A percentile compares a stretch with the other conserved stretches of the same genome.
phyloP scores from a whole-genome alignment of 1,139 yeast genomes.

The Maudiozyma humilis region DNA sequence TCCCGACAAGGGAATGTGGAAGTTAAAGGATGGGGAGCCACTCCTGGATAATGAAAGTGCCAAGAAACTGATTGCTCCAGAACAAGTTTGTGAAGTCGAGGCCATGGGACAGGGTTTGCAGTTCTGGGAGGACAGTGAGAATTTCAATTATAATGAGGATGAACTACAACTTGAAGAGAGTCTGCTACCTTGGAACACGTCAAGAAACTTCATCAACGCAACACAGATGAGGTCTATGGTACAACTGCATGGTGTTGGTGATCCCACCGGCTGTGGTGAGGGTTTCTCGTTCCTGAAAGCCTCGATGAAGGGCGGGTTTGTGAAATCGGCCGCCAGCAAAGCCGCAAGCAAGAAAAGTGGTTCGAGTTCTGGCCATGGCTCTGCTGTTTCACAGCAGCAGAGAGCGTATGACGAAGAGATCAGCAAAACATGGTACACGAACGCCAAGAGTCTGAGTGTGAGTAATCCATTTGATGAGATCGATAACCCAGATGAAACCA shows the following conservation, averaged over 20 bases:
- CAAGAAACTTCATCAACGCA: constrained; percentile 84
- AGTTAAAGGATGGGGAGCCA: constrained; percentile 63
- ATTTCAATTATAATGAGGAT: constrained; percentile 41
- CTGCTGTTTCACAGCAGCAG: constrained; percentile 81
- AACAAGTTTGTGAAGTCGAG: constrained; percentile 79
- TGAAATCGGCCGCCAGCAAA: background rate
- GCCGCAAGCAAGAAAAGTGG: constrained; percentile 9
- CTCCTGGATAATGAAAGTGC: constrained; percentile 74
- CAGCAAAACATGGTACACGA: constrained; percentile 83
- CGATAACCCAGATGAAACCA: constrained; percentile 32
- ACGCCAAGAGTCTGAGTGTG: constrained; percentile 54
- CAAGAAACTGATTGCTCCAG: constrained; percentile 83
- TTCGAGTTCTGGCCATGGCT: constrained; percentile 48
- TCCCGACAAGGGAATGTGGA: constrained; percentile 94
- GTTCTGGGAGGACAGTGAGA: constrained; percentile 62
- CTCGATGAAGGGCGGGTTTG: constrained; percentile 91
- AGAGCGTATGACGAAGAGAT: constrained; percentile 89
- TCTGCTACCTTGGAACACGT: constrained; percentile 86
- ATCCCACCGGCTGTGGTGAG: constrained; percentile 86
- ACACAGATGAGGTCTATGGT: constrained; percentile 97
- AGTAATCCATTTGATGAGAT: constrained; percentile 37
- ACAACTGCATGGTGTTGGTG: constrained; percentile 94
- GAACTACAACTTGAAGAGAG: constrained; percentile 65
- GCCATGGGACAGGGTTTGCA: constrained; percentile 93
- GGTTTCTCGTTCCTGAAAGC: constrained; percentile 86